Base-by-base conservation (phyloP, 208 protist species). In the Wallacemonas rigidus region DNA sequence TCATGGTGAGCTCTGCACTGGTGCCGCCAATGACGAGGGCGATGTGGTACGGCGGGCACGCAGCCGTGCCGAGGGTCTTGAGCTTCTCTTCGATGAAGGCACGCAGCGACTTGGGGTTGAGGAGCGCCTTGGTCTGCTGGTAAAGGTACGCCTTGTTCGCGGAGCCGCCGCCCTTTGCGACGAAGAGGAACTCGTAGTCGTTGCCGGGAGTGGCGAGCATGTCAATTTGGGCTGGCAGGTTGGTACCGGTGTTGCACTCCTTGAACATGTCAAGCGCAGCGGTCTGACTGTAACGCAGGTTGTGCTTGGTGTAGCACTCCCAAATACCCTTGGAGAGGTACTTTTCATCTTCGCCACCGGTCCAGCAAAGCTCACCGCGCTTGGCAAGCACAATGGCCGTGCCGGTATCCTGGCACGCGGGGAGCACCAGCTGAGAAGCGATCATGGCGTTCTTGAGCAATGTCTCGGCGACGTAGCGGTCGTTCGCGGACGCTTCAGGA, bases 41-140 rank as follows among this genome's bases (percentile, higher is more conserved):
- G 55, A 99, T 89, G 83, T 99, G 97, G 85, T 99, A 99, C n/a
- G 98, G 98, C 47, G 98, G 98, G 80, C 98, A 99, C n/a, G 98
- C 98, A 11, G 98, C 77, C 11, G 98, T 99, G 79, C 98, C 98
- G 57, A 98, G 89, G 35, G 80, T 94, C 76, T 93, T 95, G 39
- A 99, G 94, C 78, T 98, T 98, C 74, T 97, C 95, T 67, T 94
- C 85, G 53, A 99, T 85, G 77, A 99, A 99, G 36, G 84, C 80
- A 45, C 91, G 76, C 61, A 99, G 84, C 8, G 85, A 92, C 67
- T 95, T 91, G 70, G 92, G 89, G 82, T 98, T 99, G 43, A 99
- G 86, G 54, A 98, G 84, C 9, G 98, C 95, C 83, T 98, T 98
- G 8, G 97, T 99, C 83, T 99, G 81, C 87, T 99, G 98, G 86